Evolutionary conservation across 176 grass and related monocot genomes (phyloP).

Genomic region (Phoenix roebelenii): DNA sequence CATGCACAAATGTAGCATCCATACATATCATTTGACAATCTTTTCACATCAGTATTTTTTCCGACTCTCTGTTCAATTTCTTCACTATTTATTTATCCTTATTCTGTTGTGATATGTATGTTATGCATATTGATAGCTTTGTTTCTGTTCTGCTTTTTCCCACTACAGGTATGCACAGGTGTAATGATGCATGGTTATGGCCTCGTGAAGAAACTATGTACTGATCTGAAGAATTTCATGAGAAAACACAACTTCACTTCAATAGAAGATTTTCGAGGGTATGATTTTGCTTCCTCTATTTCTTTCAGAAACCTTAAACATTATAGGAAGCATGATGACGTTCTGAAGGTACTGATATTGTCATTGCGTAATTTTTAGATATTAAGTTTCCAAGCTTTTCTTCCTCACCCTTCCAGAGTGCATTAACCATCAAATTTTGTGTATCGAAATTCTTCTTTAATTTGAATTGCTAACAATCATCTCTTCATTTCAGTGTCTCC

Average conservation of each 20-base stretch:
- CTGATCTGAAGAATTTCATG: slow-evolving; percentile 89
- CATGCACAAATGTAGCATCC: too few species aligned
- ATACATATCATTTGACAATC: too few species aligned
- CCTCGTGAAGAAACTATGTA: slow-evolving; percentile 86
- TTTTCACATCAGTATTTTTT: too few species aligned
- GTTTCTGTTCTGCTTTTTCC: slow-evolving; percentile 8
- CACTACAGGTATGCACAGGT: slow-evolving; percentile 68
- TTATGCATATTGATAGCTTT: neutral
- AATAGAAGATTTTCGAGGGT: slow-evolving; percentile 90
- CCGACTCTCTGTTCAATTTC: too few species aligned
- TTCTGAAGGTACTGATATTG: too few species aligned
- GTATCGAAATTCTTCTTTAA: too few species aligned
- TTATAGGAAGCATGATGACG: neutral
- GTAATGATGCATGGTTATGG: slow-evolving; percentile 99
- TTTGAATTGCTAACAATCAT: neutral
- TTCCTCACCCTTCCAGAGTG: too few species aligned
- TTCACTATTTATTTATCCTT: too few species aligned
- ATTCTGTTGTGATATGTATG: too few species aligned
- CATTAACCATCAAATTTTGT: too few species aligned
- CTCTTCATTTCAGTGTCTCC: slow-evolving; percentile 39
- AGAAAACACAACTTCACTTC: slow-evolving; percentile 72
- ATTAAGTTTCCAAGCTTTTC: too few species aligned
- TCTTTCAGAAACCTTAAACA: neutral
- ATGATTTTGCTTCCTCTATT: slow-evolving; percentile 18
- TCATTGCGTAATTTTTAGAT: too few species aligned